Conservation (phyloP, 768 basidiomycete species). For the Pleurotus tuoliensis region DNA sequence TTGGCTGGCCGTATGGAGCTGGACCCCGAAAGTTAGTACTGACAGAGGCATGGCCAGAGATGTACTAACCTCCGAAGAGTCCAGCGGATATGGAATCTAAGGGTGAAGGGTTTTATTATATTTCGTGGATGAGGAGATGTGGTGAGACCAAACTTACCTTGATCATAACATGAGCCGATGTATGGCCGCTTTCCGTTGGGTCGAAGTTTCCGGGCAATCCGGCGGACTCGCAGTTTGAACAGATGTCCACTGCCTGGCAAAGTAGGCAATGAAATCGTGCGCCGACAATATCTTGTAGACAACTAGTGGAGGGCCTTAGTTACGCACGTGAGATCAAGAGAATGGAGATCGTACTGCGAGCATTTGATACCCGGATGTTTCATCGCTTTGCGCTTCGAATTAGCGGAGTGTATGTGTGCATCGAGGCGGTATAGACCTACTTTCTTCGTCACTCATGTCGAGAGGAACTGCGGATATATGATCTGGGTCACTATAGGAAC, state of each 20-base stretch:
- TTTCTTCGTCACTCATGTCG: conserved; percentile 53
- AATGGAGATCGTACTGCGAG: conserved; percentile 58
- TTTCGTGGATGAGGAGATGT: neutral
- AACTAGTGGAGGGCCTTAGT: conserved; percentile 41
- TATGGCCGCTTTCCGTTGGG: conserved; percentile 71
- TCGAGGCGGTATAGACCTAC: conserved; percentile 33
- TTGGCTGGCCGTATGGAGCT: conserved; percentile 67
- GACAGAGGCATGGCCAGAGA: neutral
- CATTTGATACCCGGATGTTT: conserved; percentile 82
- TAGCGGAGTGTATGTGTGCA: no score
- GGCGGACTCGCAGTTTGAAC: conserved; percentile 82
- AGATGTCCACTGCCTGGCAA: conserved; percentile 82
- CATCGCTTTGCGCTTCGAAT: conserved; percentile 42
- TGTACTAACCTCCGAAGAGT: conserved; percentile 57
- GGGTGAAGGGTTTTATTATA: neutral
- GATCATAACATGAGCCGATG: conserved; percentile 88
- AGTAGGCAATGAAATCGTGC: conserved; percentile 91
- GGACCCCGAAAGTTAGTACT: neutral
- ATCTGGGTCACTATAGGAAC: conserved; percentile 38
- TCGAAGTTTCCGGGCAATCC: conserved; percentile 82
- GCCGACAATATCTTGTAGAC: conserved; percentile 85
- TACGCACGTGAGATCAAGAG: neutral
- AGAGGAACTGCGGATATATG: conserved; percentile 23
- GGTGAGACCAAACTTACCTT: conserved; percentile 50
- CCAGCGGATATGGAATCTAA: conserved; percentile 87